These are phyloP conservation scores for Gentiana straminea DNA, from an alignment of 257 asterid species.

Conservation along the genomic window DNA sequence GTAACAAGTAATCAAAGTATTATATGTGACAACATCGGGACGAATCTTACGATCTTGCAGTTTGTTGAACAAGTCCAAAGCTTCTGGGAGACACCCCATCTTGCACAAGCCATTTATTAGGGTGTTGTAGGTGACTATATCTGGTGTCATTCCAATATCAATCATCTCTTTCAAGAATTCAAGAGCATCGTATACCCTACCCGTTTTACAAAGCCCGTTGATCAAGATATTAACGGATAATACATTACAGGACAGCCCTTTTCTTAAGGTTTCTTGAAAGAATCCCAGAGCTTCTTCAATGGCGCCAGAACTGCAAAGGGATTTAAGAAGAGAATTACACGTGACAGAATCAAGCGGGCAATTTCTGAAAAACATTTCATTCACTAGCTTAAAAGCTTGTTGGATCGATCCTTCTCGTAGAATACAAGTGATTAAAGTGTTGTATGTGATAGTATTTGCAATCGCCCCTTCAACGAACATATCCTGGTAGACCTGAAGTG, in stretches of 20 bases:
- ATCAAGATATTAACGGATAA: conserved; percentile 54
- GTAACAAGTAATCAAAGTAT: conserved; percentile 49
- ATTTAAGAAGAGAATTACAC: conserved; percentile 58
- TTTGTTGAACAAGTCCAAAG: conserved; percentile 42
- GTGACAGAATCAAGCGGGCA: conserved; percentile 56
- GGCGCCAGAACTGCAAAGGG: conserved; percentile 69
- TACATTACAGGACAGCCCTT: conserved; percentile 39
- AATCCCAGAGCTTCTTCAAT: conserved; percentile 64
- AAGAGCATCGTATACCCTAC: conserved; percentile 53
- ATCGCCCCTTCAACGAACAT: conserved; percentile 76
- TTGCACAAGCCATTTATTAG: conserved; percentile 76
- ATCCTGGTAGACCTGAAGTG: conserved; percentile 46
- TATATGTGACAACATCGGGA: conserved; percentile 63
- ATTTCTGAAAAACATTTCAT: conserved; percentile 80
- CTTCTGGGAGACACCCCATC: conserved; percentile 44
- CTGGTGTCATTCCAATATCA: conserved; percentile 65
- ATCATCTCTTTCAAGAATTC: conserved; percentile 61
- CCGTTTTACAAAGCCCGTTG: conserved; percentile 38
- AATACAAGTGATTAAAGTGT: conserved; percentile 65
- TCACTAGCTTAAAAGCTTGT: conserved; percentile 62
- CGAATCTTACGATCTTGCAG: conserved; percentile 43
- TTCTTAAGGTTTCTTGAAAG: conserved; percentile 61
- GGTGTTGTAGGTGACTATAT: conserved; percentile 59
- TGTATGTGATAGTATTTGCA: conserved; percentile 74
- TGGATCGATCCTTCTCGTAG: conserved; percentile 38